phyloP scores from a whole-genome alignment of 2,329 filamentous ascomycete genomes.

The Aspergillus luchuensis region DNA sequence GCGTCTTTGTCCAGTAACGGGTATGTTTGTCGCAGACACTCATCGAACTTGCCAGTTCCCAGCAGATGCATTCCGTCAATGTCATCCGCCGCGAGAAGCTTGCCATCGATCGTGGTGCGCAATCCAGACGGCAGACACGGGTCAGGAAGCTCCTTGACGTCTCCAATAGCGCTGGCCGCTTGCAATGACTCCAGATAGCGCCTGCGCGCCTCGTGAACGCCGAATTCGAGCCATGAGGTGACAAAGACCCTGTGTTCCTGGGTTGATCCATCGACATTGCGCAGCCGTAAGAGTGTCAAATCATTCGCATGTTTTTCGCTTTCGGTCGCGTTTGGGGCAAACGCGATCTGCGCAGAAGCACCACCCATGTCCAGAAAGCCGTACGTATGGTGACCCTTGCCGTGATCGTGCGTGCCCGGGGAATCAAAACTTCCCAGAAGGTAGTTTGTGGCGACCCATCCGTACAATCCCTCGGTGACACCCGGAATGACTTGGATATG shows the following conservation, averaged over 20 bases:
- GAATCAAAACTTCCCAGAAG: slow-evolving; percentile 86
- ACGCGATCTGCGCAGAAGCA: slow-evolving; percentile 95
- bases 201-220: slow-evolving; percentile 88
- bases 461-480: slow-evolving; percentile 93
- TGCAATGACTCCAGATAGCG: slow-evolving; percentile 79
- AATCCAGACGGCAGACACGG: slow-evolving; percentile 85
- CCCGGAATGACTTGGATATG: slow-evolving; percentile 95
- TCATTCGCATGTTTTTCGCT: slow-evolving; percentile 86
- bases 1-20: slow-evolving; percentile 88
- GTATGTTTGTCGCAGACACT: slow-evolving; percentile 79
- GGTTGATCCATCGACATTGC: slow-evolving; percentile 75
- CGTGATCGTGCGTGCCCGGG: slow-evolving; percentile 73
- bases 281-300: slow-evolving; percentile 79
- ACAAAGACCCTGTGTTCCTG: slow-evolving; percentile 90
- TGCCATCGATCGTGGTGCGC: slow-evolving; percentile 71
- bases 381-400: slow-evolving; percentile 89
- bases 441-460: slow-evolving; percentile 97
- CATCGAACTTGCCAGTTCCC: slow-evolving; percentile 83
- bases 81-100: slow-evolving; percentile 50
- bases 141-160: slow-evolving; percentile 73
- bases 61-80: slow-evolving; percentile 59
- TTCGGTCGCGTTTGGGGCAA: slow-evolving; percentile 91
- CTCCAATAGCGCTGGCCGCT: slow-evolving; percentile 62
- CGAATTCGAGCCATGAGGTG: slow-evolving; percentile 94
- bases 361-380: slow-evolving; percentile 99